Evolutionary conservation across 768 basidiomycete species (phyloP).

Genomic region (Tricholoma sp.): DNA sequence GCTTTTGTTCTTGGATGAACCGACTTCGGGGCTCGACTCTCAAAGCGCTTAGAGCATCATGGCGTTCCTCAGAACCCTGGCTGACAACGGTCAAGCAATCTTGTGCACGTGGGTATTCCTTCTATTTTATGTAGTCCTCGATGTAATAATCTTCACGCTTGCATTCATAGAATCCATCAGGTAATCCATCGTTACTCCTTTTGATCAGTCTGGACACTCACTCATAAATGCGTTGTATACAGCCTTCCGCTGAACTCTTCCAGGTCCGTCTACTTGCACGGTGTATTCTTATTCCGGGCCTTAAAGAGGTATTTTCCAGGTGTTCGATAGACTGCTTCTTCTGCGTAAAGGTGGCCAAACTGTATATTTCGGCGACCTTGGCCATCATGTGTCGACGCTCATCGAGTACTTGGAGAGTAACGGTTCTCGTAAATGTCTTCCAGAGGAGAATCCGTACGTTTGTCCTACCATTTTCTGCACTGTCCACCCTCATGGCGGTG

Average conservation of each 20-base stretch:
- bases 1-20: constrained; percentile 69
- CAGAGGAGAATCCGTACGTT: constrained; percentile 73
- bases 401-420: constrained; percentile 73
- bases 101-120: constrained; percentile 66
- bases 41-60: constrained; percentile 85
- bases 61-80: constrained; percentile 68
- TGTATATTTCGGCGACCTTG: constrained; percentile 72
- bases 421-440: constrained; percentile 56
- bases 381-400: constrained; percentile 54
- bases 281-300: neutral
- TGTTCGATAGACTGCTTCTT: constrained; percentile 72
- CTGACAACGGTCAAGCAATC: constrained; percentile 80
- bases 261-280: constrained; percentile 29
- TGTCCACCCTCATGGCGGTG: no score
- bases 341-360: constrained; percentile 75
- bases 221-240: constrained; percentile 19
- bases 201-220: neutral
- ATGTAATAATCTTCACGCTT: neutral
- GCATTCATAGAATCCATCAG: constrained; percentile 37
- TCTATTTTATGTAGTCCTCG: neutral
- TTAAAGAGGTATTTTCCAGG: constrained; percentile 27
- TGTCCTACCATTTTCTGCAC: no score
- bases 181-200: constrained; percentile 10
- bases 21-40: constrained; percentile 49
- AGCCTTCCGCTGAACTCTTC: constrained; percentile 84